Percentiles rank a stretch among this genome's conserved stretches.
Conservation (phyloP, 768 basidiomycete genomes). For the Rhizopogon vinicolor region DNA sequence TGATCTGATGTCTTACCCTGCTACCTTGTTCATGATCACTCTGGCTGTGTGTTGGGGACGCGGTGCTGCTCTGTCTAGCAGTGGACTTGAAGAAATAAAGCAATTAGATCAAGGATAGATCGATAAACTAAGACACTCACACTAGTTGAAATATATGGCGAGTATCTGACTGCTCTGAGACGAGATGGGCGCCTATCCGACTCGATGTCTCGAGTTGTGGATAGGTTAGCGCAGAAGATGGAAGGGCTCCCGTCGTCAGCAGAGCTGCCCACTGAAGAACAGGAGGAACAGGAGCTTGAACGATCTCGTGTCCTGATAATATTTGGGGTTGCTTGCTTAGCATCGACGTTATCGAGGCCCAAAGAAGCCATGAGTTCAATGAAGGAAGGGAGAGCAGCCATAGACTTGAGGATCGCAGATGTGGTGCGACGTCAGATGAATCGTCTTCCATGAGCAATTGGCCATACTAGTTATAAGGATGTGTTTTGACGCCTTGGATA, state of each 20-base stretch:
- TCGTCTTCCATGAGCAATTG: constrained; percentile 14
- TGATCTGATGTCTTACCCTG: constrained; percentile 30
- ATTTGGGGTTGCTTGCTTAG: constrained; percentile 27
- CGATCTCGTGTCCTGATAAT: constrained; percentile 22
- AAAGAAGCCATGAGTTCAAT: constrained; percentile 84
- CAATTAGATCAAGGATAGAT: neutral
- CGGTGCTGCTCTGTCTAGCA: constrained; percentile 42
- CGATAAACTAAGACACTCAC: constrained; percentile 11
- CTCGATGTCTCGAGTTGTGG: constrained; percentile 22
- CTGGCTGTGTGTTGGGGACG: constrained; percentile 25
- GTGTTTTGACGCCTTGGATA: constrained; percentile 24
- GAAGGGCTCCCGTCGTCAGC: constrained; percentile 23
- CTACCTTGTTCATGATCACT: constrained; percentile 22
- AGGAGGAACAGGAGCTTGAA: constrained; percentile 43
- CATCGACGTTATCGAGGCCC: constrained; percentile 54
- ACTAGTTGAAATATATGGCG: constrained; percentile 24
- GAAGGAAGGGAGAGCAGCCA: constrained; percentile 81
- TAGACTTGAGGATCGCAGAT: constrained; percentile 33
- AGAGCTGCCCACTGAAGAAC: constrained; percentile 38
- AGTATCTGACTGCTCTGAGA: constrained; percentile 23
- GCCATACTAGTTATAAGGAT: constrained; percentile 22
- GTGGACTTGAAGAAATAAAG: constrained; percentile 21
- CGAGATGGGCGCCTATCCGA: constrained; percentile 25
- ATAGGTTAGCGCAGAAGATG: constrained; percentile 33
- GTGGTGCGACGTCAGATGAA: constrained; percentile 12